Evolutionary conservation across 306 rosid species (phyloP), one percentile per base, ranked within the genome.

Genomic region (Fagus sylvatica): DNA sequence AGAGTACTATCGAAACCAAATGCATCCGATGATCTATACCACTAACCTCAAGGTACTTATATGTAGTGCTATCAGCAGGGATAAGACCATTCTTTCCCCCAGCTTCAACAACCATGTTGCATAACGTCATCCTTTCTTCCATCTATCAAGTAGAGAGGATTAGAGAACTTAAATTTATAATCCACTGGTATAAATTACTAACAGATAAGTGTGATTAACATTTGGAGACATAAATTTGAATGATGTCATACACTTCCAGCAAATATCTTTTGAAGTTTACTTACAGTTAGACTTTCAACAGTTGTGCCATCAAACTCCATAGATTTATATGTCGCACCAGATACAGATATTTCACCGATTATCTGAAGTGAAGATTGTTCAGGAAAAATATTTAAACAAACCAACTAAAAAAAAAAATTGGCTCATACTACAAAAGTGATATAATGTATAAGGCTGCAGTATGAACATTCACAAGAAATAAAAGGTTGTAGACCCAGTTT

Each of bases 31-130:
- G 66, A 74, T 49, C 69, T 70, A 53, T 28, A 62, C 53, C 39
- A 85, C 93, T 78, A 73, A 93, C 98, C 97, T 93, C 92, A 37
- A 93, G 91, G 87, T 93, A 91, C 84, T 93, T 91, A 78, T 73
- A 91, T 79, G 97, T 93, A 80, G 97, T 88, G 71, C 88, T 81
- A 80, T 93, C 98, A 28, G 98, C 86, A 76, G 98, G 96, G 62
- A 93, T 75, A 46, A 93, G 87, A 54, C 98, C 97, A 55, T 93
- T 93, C 90, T 93, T 91, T 83, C 92, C 98, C 36, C 98, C 97
- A 78, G 98, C 97, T 89, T 93, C 98, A 51, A 93, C 88, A 73
- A 87, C 98, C 98, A 93, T 91, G 87, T 91, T 93, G 92, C 98
- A 93, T 68, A 93, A 78, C 57, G 98, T 93, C 97, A 93, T 93